Evolutionary conservation across 148 eudicot genomes (phyloP).

Genomic region (Spergularia bocconei): DNA sequence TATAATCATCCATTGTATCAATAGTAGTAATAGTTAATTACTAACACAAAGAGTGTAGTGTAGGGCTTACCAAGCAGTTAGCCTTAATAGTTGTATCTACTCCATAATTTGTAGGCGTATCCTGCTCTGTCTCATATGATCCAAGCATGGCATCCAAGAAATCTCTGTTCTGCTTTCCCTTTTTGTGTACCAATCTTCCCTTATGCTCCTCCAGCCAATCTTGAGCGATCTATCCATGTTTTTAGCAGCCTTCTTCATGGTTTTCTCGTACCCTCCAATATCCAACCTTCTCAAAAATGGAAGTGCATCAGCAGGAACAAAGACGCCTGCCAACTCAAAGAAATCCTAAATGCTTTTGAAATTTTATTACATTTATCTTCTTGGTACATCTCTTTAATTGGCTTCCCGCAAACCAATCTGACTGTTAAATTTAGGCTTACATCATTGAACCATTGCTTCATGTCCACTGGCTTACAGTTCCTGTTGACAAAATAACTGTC

Average conservation of each 20-base stretch:
- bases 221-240: conserved; percentile 20
- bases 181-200: not conserved
- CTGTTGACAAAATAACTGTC: not conserved
- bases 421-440: conserved; percentile 28
- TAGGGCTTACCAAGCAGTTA: conserved; percentile 24
- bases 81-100: conserved; percentile 27
- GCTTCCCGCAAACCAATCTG: conserved; percentile 32
- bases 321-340: conserved; percentile 12
- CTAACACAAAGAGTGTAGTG: too few species aligned
- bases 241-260: conserved; percentile 18
- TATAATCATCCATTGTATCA: too few species aligned
- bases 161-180: conserved; percentile 15
- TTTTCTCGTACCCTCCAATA: conserved; percentile 31
- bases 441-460: conserved; percentile 37
- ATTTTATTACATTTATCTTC: conserved; percentile 13
- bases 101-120: not conserved
- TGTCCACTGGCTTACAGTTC: not conserved
- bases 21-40: too few species aligned
- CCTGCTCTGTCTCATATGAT: conserved; percentile 9
- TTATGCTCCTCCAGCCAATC: conserved; percentile 31
- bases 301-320: conserved; percentile 21
- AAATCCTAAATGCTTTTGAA: conserved; percentile 19
- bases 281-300: conserved; percentile 30
- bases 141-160: conserved; percentile 32
- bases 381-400: conserved; percentile 2